Evolutionary conservation across 169 alveolate species (phyloP), one percentile per base, ranked within the genome.

Genomic region (Eimeria maxima): DNA sequence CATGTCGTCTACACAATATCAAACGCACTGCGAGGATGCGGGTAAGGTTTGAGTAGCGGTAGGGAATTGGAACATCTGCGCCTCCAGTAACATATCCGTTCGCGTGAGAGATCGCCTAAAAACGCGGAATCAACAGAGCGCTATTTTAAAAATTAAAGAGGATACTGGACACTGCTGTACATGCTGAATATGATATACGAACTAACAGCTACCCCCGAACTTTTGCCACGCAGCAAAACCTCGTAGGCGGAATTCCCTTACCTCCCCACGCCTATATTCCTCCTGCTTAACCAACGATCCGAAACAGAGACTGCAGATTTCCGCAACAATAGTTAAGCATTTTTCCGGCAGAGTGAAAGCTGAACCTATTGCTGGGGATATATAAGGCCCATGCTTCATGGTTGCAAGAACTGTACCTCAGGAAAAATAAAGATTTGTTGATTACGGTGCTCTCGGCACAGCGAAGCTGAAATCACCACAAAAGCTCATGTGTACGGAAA

Each of bases 41-140:
- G 27, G 94, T 87, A 27, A 87, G 94, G 81, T 87, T 87, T 38
- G 94, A 87, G 44, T 87, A 87, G 83, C 94, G 94, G 94, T 87
- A 87, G 2, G 94, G 94, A 45, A 87, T 87, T 1, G 94, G 94
- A 27, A 87, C 83, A 74, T 87, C 94, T 38, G 94, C 65, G n/a
- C 80, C 81, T 50, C 83, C 83, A 8, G 45, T 4, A 45, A 57
- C 83, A 33, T 14, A 24, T 20, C 83, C 84, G 45, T 22, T 27
- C 29, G 81, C 6, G n/a, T 60, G 33, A 29, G 18, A 63, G 53
- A 22, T 65, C 14, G 69, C 81, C 94, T 87, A 83, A 71, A 87
- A 24, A 18, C 18, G 22, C 24, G 38, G 24, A 57, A 29, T 11
- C 55, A 55, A n/a, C 44, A 84, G 57, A 38, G 20, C 24, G 71